Conservation (phyloP, 2,329 filamentous ascomycete genomes). For the Lasiodiplodia sp. region DNA sequence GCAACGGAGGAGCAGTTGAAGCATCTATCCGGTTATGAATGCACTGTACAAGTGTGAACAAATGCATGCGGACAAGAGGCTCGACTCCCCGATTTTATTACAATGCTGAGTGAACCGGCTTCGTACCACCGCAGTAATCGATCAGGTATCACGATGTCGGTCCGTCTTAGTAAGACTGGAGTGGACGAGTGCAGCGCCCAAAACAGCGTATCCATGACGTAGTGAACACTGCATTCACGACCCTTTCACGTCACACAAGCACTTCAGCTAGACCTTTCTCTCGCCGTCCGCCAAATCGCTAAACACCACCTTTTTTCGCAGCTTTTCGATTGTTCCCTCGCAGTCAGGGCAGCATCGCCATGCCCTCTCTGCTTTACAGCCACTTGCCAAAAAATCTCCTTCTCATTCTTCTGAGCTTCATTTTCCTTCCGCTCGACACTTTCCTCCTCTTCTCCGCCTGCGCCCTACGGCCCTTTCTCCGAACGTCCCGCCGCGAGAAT, state of each 20-base stretch:
- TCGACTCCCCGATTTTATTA: not conserved
- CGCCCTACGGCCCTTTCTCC: slow-evolving; percentile 39
- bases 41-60: too few species aligned
- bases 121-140: too few species aligned
- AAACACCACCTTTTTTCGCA: not conserved
- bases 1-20: too few species aligned
- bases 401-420: slow-evolving; percentile 53
- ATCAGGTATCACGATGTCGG: not conserved
- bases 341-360: slow-evolving; percentile 2
- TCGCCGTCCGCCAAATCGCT: not conserved
- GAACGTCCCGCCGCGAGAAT: slow-evolving; percentile 25
- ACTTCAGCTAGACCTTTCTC: not conserved
- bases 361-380: slow-evolving; percentile 39
- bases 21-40: too few species aligned
- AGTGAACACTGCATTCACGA: not conserved
- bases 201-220: slow-evolving; percentile 25
- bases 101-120: too few species aligned
- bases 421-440: slow-evolving; percentile 32
- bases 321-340: not conserved
- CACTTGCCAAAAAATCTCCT: slow-evolving; percentile 58
- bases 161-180: not conserved
- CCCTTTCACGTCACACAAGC: slow-evolving; percentile 1
- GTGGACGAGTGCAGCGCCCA: not conserved
- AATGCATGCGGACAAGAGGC: too few species aligned
- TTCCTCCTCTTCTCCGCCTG: slow-evolving; percentile 51